phyloP scores from a whole-genome alignment of 306 rosid genomes.

The Fagus crenata region DNA sequence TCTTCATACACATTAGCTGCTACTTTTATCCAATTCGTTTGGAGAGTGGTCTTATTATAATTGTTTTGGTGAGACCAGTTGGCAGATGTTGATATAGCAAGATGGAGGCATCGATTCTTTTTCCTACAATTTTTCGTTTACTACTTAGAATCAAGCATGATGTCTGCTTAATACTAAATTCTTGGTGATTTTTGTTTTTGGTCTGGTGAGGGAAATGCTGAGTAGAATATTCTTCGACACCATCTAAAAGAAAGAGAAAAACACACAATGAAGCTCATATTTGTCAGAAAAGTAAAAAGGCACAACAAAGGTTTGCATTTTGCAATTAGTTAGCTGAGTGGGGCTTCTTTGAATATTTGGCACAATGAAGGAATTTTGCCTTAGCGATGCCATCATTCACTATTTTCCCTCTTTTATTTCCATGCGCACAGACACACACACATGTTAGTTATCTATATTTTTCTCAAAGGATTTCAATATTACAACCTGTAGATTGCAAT shows the following conservation, averaged over 20 bases:
- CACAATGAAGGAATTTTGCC: neutral
- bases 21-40: neutral
- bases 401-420: neutral
- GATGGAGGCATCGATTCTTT: neutral
- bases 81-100: constrained; percentile 2
- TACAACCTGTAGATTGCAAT: neutral
- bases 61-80: neutral
- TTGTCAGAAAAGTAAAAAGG: too few relatives aligned
- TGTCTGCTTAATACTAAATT: neutral
- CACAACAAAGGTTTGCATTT: too few relatives aligned
- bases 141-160: neutral
- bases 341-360: neutral
- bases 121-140: neutral
- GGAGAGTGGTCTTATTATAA: neutral
- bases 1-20: too few relatives aligned
- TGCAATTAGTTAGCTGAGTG: too few relatives aligned
- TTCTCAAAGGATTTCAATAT: neutral
- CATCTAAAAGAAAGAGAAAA: neutral
- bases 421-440: too few relatives aligned
- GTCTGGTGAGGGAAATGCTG: neutral
- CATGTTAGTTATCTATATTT: neutral
- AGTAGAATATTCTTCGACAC: neutral
- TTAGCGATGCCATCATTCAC: neutral
- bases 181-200: neutral
- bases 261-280: too few relatives aligned